Evolutionary conservation across 306 rosid genomes (phyloP).

Genomic region (Alnus glutinosa): DNA sequence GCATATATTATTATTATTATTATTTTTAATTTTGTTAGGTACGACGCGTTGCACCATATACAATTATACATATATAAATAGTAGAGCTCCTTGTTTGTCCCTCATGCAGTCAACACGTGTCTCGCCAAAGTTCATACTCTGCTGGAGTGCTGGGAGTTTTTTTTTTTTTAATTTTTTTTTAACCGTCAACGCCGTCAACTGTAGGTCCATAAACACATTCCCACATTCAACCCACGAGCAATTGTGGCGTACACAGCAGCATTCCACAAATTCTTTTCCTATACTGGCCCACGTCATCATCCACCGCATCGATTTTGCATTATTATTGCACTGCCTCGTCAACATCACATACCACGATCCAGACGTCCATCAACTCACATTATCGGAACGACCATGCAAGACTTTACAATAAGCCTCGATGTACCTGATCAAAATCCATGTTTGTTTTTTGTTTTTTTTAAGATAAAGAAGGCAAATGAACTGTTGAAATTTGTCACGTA

Average conservation of each 20-base stretch:
- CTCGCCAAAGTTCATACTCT: neutral
- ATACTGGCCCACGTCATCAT: conserved; percentile 1
- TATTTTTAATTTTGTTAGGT: too few species aligned
- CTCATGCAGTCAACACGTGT: neutral
- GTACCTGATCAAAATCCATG: neutral
- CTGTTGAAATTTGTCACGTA: too few species aligned
- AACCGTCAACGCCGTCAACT: neutral
- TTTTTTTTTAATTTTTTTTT: too few species aligned
- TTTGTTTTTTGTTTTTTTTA: too few species aligned
- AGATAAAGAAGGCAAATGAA: too few species aligned
- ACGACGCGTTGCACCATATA: too few species aligned
- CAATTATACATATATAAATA: too few species aligned
- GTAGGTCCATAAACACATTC: neutral
- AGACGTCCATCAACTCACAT: neutral
- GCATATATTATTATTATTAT: too few species aligned
- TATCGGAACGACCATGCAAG: neutral
- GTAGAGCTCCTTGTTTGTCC: neutral
- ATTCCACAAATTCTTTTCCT: neutral
- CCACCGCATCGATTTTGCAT: neutral
- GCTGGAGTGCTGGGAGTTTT: too few species aligned
- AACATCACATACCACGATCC: neutral
- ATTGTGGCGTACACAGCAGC: neutral
- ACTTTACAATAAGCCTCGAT: neutral
- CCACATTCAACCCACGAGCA: neutral
- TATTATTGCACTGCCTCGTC: neutral